Percentiles rank a stretch among this genome's conserved stretches.
These are phyloP conservation scores for Petrea volubilis DNA, from an alignment of 257 asterid genomes.

Conservation along the genomic window DNA sequence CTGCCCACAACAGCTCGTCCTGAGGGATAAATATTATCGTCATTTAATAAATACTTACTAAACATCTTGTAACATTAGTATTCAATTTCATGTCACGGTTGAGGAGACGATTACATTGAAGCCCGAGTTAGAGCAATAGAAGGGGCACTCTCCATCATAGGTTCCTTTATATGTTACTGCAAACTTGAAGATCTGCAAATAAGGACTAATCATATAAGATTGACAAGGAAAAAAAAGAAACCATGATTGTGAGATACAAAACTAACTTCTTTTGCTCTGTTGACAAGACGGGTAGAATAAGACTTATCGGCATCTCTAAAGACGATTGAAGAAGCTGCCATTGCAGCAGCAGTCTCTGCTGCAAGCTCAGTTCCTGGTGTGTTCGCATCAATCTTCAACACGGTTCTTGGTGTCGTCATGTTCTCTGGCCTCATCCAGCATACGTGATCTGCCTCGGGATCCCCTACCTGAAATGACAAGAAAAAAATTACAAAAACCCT, in stretches of 20 bases:
- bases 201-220: not conserved
- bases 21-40: too few species aligned
- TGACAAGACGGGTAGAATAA: conserved; percentile 46
- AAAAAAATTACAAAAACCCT: too few species aligned
- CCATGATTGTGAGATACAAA: not conserved
- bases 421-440: conserved; percentile 83
- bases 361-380: conserved; percentile 82
- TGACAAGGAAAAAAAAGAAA: not conserved
- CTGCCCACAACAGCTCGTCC: conserved; percentile 95
- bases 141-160: conserved; percentile 89
- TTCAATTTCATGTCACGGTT: too few species aligned
- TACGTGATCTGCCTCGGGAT: conserved; percentile 67
- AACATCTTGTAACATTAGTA: too few species aligned
- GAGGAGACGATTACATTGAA: conserved; percentile 44
- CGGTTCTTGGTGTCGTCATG: conserved; percentile 67
- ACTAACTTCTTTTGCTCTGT: conserved; percentile 46
- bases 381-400: conserved; percentile 48
- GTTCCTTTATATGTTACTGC: conserved; percentile 67
- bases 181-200: conserved; percentile 58
- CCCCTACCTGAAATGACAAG: conserved; percentile 61
- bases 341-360: conserved; percentile 76
- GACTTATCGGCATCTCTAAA: conserved; percentile 37
- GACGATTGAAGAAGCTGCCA: conserved; percentile 72
- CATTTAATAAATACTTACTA: too few species aligned
- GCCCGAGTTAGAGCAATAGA: conserved; percentile 90